Base-by-base conservation (phyloP, 495 filamentous ascomycete genomes). In the Xylaria curta region DNA sequence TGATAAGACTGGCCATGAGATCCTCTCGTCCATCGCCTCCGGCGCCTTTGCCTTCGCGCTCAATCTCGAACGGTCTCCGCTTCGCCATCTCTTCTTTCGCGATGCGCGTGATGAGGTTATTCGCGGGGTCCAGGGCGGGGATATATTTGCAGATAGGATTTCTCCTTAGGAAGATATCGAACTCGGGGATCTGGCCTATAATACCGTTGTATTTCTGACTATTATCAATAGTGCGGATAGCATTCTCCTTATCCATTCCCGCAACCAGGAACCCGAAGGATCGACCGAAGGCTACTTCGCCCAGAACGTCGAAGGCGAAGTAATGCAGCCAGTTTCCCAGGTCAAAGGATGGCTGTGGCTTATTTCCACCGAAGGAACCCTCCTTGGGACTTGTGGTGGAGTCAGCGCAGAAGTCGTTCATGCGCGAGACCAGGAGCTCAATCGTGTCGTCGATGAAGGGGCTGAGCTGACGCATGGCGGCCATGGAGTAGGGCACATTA, bases 221-320 rank as follows among this genome's bases (percentile, higher is more conserved):
- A 54, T 85, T 80, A 72, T 88, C 86, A 60, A 87, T 87, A 7
- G 82, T 84, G 77, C 80, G 82, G 72, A 87, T 85, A 9, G 86
- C 85, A 56, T 81, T 72, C 62, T 90, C 87, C 53, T 91, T 84
- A 69, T 91, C 90, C 33, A 84, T 69, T 4, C 85, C 88, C 9
- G 86, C 81, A 26, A 83, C 82, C 3, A 93, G 73, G 73, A 92
- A 92, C 1, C 91, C 91, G 71, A 91, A 89, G 7, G 82, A 85
- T n/a, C 88, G 81, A 62, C 85, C 87, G 72, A 90, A 93, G 0
- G 89, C 90, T 17, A 92, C 84, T 76, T 89, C 87, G 33, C 87
- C 86, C 8, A 90, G 80, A 13, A 89, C 87, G 76, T 91, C 86
- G 75, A 87, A 88, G 4, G 87, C 85, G 71, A 87, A 88, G 68